A percentile compares a stretch with the other conserved stretches of the same genome.
Conservation (phyloP, 2,329 filamentous ascomycete genomes). For the Sordariomycetes sp. region DNA sequence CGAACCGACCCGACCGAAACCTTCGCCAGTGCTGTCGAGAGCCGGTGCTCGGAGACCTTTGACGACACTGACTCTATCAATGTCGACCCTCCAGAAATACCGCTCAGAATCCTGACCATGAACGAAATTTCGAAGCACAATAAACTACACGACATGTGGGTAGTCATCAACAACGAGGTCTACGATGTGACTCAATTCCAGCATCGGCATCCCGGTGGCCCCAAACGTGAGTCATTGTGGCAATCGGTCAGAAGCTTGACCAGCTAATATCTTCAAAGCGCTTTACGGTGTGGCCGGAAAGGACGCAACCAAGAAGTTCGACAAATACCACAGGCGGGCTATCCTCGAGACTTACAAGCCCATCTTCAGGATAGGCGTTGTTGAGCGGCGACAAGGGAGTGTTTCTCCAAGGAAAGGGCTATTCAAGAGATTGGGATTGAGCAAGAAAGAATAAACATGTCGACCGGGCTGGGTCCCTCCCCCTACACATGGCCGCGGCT, state of each 20-base stretch:
- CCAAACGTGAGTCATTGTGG: not conserved
- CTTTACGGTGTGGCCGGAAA: slow-evolving; percentile 3
- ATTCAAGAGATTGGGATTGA: too few species aligned
- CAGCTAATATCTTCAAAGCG: not conserved
- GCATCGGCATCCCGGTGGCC: slow-evolving; percentile 3
- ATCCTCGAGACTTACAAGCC: not conserved
- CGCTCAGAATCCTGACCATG: not conserved
- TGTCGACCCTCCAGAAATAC: not conserved
- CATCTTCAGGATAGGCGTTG: not conserved
- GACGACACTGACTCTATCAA: too few species aligned
- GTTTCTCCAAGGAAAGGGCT: too few species aligned
- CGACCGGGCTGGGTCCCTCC: too few species aligned
- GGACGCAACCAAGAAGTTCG: slow-evolving; percentile 5
- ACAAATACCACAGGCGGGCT: slow-evolving; percentile 4
- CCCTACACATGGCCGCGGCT: too few species aligned
- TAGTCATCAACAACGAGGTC: slow-evolving; percentile 2
- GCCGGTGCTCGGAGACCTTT: too few species aligned
- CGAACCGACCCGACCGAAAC: too few species aligned
- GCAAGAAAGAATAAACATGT: too few species aligned
- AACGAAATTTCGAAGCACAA: not conserved
- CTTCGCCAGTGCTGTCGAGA: too few species aligned
- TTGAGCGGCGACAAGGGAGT: too few species aligned
- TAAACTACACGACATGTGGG: slow-evolving; percentile 1
- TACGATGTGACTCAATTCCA: slow-evolving; percentile 4
- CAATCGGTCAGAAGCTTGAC: not conserved